Evolutionary conservation across 2,329 filamentous ascomycete species (phyloP).

Genomic region (Coniella vitis): DNA sequence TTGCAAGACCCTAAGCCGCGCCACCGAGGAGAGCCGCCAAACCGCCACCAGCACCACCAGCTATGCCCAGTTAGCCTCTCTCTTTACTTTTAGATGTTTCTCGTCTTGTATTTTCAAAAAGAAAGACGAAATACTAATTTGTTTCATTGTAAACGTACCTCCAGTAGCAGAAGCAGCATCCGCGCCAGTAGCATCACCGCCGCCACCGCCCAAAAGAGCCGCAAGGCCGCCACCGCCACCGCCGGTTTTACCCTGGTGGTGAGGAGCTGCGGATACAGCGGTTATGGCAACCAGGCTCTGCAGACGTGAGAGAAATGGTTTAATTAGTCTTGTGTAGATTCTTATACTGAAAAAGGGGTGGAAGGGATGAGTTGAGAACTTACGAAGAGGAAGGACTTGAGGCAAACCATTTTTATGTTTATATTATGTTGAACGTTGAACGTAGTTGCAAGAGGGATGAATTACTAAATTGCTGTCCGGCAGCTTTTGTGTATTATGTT

Average conservation of each 20-base stretch:
- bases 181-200: neutral
- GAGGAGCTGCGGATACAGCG: constrained; percentile 3
- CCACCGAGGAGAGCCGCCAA: neutral
- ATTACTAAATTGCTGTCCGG: neutral
- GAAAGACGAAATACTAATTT: neutral
- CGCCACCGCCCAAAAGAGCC: neutral
- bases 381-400: constrained; percentile 6
- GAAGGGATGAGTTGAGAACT: neutral
- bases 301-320: neutral
- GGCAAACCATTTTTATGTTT: constrained; percentile 3
- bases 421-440: neutral
- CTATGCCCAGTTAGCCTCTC: neutral
- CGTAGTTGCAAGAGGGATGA: too few species aligned
- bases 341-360: neutral
- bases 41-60: neutral
- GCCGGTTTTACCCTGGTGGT: constrained; percentile 5
- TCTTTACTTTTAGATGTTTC: too few species aligned
- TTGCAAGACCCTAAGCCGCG: neutral
- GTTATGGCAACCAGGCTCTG: neutral
- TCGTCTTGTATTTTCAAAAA: neutral
- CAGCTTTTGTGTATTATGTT: neutral
- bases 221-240: neutral
- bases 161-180: neutral
- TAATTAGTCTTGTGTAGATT: too few species aligned
- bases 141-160: neutral